phyloP scores from a whole-genome alignment of 2,329 filamentous ascomycete species.

The Boeremia exigua region DNA sequence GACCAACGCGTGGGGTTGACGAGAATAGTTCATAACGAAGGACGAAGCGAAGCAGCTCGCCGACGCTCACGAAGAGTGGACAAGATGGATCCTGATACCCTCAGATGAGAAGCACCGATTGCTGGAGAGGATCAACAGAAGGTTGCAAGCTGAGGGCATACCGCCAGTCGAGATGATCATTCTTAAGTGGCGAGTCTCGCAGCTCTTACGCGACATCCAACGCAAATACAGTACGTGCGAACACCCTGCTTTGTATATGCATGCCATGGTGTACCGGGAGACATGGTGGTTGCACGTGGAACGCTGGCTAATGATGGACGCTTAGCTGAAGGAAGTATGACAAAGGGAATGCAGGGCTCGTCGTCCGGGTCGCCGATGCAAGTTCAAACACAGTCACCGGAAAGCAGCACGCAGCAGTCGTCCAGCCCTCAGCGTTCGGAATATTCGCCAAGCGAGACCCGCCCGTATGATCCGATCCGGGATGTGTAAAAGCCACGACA shows the following conservation, averaged over 20 bases:
- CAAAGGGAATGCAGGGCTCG: slow-evolving; percentile 38
- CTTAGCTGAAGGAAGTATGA: slow-evolving; percentile 48
- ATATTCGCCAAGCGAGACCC: slow-evolving; percentile 42
- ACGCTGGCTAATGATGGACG: slow-evolving; percentile 39
- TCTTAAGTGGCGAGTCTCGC: slow-evolving; percentile 47
- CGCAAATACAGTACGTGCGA: slow-evolving; percentile 46
- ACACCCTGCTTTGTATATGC: slow-evolving; percentile 27
- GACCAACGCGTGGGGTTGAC: slow-evolving; percentile 31
- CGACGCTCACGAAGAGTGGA: slow-evolving; percentile 46
- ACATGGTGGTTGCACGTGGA: slow-evolving; percentile 27
- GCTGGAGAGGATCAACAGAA: slow-evolving; percentile 44
- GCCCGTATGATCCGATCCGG: slow-evolving; percentile 46
- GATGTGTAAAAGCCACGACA: slow-evolving; percentile 36
- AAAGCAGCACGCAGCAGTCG: slow-evolving; percentile 36
- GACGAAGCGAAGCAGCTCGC: slow-evolving; percentile 46
- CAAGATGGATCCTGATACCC: slow-evolving; percentile 47
- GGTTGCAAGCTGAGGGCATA: slow-evolving; percentile 44
- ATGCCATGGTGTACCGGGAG: slow-evolving; percentile 23
- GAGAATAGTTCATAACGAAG: slow-evolving; percentile 45
- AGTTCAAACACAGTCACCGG: slow-evolving; percentile 32
- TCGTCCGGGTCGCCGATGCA: slow-evolving; percentile 38
- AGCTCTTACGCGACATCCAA: slow-evolving; percentile 45
- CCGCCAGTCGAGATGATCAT: slow-evolving; percentile 47
- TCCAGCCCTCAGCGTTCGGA: slow-evolving; percentile 41
- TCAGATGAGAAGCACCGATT: slow-evolving; percentile 46